Evolutionary conservation across 257 asterid genomes (phyloP).

Genomic region (Jacaranda mimosifolia): DNA sequence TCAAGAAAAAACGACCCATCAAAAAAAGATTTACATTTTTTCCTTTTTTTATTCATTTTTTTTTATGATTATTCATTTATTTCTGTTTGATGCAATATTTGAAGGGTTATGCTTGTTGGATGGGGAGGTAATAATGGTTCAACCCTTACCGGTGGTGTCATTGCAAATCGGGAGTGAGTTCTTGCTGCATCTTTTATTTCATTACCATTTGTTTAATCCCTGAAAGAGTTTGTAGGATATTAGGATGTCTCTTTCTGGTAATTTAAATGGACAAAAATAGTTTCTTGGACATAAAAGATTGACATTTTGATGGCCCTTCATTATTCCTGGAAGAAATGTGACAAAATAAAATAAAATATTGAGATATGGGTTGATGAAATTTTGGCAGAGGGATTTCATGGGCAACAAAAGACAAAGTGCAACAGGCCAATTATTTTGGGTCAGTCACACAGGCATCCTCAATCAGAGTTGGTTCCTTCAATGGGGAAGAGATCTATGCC

Average conservation of each 20-base stretch:
- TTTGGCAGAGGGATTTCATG: conserved; percentile 91
- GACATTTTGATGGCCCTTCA: not conserved
- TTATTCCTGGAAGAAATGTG: not conserved
- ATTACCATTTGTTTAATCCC: not conserved
- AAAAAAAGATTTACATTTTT: not conserved
- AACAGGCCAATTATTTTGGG: conserved; percentile 93
- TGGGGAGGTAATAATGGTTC: conserved; percentile 99
- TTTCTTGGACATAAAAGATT: not conserved
- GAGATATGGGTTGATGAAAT: conserved; percentile 35
- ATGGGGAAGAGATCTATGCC: conserved; percentile 97
- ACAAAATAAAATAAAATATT: conserved; percentile 10
- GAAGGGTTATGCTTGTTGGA: conserved; percentile 97
- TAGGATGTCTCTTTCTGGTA: not conserved
- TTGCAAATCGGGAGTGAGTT: conserved; percentile 93
- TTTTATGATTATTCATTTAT: not conserved
- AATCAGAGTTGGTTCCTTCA: conserved; percentile 88
- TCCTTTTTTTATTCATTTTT: not conserved
- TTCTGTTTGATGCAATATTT: not conserved
- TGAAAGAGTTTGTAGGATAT: not conserved
- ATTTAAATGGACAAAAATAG: not conserved
- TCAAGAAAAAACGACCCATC: not conserved
- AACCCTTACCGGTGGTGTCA: conserved; percentile 91
- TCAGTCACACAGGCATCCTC: conserved; percentile 94
- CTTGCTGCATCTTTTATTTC: not conserved
- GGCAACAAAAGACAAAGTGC: conserved; percentile 96